Percentiles rank a stretch among this genome's conserved stretches.
phyloP scores from a whole-genome alignment of 495 filamentous ascomycete species.

The Aspergillus biplanus region DNA sequence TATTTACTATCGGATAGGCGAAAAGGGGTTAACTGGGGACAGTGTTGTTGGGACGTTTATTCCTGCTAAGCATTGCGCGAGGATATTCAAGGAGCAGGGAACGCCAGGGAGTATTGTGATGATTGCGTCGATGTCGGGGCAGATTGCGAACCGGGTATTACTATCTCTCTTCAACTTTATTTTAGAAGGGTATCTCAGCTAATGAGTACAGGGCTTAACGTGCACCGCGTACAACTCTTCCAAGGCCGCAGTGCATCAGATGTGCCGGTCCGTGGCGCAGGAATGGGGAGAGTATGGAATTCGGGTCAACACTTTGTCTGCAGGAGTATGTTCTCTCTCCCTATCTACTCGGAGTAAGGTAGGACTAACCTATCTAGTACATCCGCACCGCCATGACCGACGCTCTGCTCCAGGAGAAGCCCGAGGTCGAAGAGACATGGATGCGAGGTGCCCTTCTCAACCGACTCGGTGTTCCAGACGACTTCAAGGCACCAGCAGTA shows the following conservation, averaged over 20 bases:
- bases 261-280: conserved; percentile 66
- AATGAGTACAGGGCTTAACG: conserved; percentile 51
- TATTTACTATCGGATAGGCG: conserved; percentile 3
- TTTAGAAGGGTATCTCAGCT: background rate
- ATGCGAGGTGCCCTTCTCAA: conserved; percentile 41
- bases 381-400: conserved; percentile 39
- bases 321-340: conserved; percentile 57
- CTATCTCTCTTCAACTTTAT: background rate
- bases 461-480: conserved; percentile 42
- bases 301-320: conserved; percentile 46
- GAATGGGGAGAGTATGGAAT: conserved; percentile 54
- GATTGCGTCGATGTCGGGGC: conserved; percentile 78
- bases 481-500: conserved; percentile 46
- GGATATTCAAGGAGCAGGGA: conserved; percentile 62
- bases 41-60: conserved; percentile 70
- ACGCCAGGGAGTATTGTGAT: conserved; percentile 66
- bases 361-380: conserved; percentile 33
- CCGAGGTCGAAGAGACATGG: conserved; percentile 56
- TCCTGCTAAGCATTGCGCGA: conserved; percentile 71
- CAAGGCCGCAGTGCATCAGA: conserved; percentile 68
- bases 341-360: conserved; percentile 39
- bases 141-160: conserved; percentile 65
- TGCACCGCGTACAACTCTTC: conserved; percentile 70
- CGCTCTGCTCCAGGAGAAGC: conserved; percentile 51
- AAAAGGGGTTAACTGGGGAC: background rate